Conservation (phyloP, 306 rosid species). For the Ormosia emarginata region DNA sequence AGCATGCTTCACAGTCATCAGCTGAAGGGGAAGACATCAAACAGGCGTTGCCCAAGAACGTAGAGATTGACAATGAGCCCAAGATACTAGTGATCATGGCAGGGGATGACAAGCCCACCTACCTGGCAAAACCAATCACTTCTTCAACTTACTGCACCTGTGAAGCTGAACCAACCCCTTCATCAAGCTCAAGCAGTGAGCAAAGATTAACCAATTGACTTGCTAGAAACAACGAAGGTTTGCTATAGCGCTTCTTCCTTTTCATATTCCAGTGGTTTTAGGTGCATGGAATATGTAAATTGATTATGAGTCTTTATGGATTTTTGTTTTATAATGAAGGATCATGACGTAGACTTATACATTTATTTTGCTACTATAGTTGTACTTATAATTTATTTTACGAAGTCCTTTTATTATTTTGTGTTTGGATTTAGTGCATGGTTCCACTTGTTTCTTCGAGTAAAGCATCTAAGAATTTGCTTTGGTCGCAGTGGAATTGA, state of each 20-base stretch:
- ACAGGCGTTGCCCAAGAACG: slow-evolving; percentile 14
- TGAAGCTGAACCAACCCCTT: background rate
- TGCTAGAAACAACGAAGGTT: slow-evolving; percentile 12
- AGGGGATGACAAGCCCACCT: slow-evolving; percentile 34
- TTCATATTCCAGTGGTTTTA: slow-evolving; percentile 41
- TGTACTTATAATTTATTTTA: too few species aligned
- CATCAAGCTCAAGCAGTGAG: slow-evolving; percentile 7
- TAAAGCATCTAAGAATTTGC: background rate
- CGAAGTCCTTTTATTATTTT: background rate
- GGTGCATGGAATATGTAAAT: slow-evolving; percentile 33
- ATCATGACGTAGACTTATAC: background rate
- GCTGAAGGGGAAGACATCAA: slow-evolving; percentile 24
- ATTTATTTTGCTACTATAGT: background rate
- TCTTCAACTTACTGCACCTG: slow-evolving; percentile 28
- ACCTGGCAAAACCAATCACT: slow-evolving; percentile 36
- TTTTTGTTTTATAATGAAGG: slow-evolving; percentile 12
- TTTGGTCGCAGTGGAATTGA: too few species aligned
- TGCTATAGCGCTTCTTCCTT: background rate
- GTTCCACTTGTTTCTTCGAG: slow-evolving; percentile 32
- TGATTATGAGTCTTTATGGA: slow-evolving; percentile 7
- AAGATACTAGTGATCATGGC: slow-evolving; percentile 46
- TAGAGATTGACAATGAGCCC: slow-evolving; percentile 14
- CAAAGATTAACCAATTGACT: background rate
- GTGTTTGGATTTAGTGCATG: slow-evolving; percentile 34
- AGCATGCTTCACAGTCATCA: slow-evolving; percentile 27